Conservation (phyloP, 345 rosid species). For the Fremontodendron californicum region DNA sequence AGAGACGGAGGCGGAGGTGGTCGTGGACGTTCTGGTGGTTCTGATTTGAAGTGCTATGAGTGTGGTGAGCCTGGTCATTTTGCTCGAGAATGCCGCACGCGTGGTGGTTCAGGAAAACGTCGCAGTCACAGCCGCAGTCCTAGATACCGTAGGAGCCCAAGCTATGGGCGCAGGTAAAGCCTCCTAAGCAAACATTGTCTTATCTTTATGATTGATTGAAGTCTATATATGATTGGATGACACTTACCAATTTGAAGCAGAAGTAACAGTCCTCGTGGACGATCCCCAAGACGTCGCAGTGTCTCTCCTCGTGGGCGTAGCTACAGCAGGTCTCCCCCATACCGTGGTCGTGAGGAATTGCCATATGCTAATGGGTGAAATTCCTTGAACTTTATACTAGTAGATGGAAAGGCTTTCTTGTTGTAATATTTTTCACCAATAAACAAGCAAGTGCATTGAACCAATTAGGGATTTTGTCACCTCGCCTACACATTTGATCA, state of each 20-base stretch:
- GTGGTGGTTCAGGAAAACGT: conserved; percentile 68
- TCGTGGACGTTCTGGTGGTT: conserved; percentile 69
- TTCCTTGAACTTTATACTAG: conserved; percentile 5
- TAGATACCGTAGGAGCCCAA: conserved; percentile 74
- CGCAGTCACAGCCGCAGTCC: conserved; percentile 61
- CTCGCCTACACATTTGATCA: background rate
- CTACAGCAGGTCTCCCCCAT: conserved; percentile 81
- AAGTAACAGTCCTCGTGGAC: conserved; percentile 84
- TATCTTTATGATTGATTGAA: background rate
- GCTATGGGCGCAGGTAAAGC: conserved; percentile 67
- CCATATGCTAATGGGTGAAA: conserved; percentile 87
- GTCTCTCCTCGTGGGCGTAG: conserved; percentile 83
- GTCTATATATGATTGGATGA: background rate
- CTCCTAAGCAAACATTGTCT: background rate
- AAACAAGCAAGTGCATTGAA: background rate
- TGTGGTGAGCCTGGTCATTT: conserved; percentile 87
- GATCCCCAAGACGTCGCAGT: conserved; percentile 82
- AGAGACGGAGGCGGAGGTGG: conserved; percentile 53
- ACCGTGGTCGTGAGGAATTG: conserved; percentile 70
- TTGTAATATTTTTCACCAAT: background rate
- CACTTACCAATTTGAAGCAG: conserved; percentile 27
- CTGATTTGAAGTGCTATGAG: too few species aligned
- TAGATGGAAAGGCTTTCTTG: background rate
- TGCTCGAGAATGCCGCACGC: conserved; percentile 78
- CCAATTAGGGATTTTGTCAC: background rate